These are phyloP conservation scores for baker's yeast (Saccharomyces cerevisiae) DNA, from an alignment of 805 yeast genomes.

Conservation along the genomic window DNA sequence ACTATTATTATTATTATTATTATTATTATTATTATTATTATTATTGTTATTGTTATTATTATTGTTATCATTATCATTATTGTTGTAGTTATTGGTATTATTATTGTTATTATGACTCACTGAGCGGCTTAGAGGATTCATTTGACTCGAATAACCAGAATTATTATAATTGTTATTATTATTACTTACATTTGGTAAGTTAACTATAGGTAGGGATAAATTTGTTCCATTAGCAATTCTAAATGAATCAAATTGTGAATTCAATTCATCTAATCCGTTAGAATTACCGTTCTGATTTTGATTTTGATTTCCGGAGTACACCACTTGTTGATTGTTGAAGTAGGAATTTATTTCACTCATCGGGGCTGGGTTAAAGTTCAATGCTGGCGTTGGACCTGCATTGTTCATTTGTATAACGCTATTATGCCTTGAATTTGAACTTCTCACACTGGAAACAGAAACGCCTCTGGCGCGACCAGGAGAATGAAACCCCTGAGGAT, in stretches of 20 bases:
- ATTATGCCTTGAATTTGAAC: conserved; percentile 25
- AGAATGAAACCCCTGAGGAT: conserved; percentile 19
- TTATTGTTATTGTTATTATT: neutral
- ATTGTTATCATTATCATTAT: neutral
- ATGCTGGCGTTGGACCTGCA: neutral
- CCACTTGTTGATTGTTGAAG: neutral
- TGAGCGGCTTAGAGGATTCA: neutral
- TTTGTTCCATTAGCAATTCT: conserved; percentile 24
- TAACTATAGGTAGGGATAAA: conserved; percentile 19
- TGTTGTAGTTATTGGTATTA: neutral
- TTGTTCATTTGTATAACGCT: conserved; percentile 1
- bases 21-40: neutral
- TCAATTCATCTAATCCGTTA: conserved; percentile 16
- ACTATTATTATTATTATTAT: conserved; percentile 5
- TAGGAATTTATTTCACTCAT: neutral
- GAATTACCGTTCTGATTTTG: neutral
- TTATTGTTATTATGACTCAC: neutral
- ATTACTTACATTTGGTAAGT: neutral
- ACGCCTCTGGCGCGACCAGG: conserved; percentile 22
- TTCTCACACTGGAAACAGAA: conserved; percentile 27
- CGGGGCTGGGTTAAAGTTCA: conserved; percentile 1
- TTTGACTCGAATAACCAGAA: neutral
- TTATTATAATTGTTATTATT: neutral
- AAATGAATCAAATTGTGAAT: conserved; percentile 25
- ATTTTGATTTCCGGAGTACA: neutral